A percentile compares a stretch with the other conserved stretches of the same genome.
Conservation (phyloP, 75 land plant species). For the Selaginella moellendorffii region DNA sequence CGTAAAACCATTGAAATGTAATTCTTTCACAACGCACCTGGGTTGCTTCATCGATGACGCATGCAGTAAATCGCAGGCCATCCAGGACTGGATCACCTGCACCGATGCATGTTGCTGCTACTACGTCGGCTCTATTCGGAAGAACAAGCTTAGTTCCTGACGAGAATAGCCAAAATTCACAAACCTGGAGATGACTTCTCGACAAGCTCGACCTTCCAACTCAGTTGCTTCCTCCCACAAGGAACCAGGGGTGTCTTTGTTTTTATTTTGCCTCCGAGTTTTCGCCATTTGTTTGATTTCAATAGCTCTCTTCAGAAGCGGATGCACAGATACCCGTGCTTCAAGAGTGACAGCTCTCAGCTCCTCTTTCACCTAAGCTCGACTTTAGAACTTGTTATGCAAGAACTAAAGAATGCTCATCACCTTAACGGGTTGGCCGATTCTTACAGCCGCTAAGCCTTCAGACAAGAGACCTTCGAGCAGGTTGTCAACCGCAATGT, state of each 20-base stretch:
- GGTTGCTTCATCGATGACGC: conserved; percentile 36
- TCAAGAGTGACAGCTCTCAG: conserved; percentile 23
- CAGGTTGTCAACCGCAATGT: conserved; percentile 35
- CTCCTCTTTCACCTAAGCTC: conserved; percentile 22
- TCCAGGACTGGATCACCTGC: conserved; percentile 24
- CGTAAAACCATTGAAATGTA: no score
- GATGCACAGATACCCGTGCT: conserved; percentile 24
- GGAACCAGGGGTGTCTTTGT: conserved; percentile 14
- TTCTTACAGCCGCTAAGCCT: conserved; percentile 26
- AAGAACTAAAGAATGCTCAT: background rate
- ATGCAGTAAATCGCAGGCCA: conserved; percentile 16
- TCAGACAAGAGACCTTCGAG: conserved; percentile 28
- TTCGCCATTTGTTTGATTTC: conserved; percentile 17
- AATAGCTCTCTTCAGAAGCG: conserved; percentile 21
- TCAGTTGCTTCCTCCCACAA: conserved; percentile 23
- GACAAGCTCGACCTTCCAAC: conserved; percentile 20
- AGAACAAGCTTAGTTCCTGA: background rate
- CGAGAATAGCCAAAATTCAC: background rate
- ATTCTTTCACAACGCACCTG: no score
- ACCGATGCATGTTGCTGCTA: conserved; percentile 29
- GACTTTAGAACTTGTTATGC: background rate
- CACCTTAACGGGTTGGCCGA: conserved; percentile 38
- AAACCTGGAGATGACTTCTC: conserved; percentile 21
- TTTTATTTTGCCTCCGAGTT: conserved; percentile 4
- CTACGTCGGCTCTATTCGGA: conserved; percentile 24